Base-by-base conservation (phyloP, 441 rosid species). In the Populus hybrid region DNA sequence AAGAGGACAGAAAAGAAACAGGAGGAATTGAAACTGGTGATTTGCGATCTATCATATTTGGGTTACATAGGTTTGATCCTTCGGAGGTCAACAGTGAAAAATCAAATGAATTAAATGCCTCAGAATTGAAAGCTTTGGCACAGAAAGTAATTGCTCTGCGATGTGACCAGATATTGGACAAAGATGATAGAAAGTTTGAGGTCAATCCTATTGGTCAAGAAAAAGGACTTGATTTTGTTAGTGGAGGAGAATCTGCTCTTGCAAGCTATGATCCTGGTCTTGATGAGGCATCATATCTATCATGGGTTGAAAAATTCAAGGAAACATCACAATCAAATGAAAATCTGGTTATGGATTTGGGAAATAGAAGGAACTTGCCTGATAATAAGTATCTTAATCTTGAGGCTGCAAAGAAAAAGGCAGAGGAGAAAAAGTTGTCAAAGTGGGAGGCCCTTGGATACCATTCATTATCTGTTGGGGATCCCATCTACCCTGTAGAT, bases 381-480 rank as follows among this genome's bases (percentile, higher is more conserved):
- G 87, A 88, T 78, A 89, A 89, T 36, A 91, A 82, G 83, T 78
- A 78, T 75, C 63, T 76, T 75, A 89, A 85, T 80, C 83, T 83
- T 65, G 93, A 93, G 82, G 90, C 86, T 73, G 92, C 94, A 42
- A 91, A 82, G 84, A 90, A 86, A 85, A 91, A 90, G 78, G 91
- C 89, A 64, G 90, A 90, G 73, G 97, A 88, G 84, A 92, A 89
- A 85, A 95, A 91, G 87, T 79, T 85, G 78, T 83, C 83, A 6
- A 90, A 81, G 82, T 93, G 97, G 97, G 93, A 92, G 84, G 88
- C 91, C 78, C 86, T 83, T 35, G 97, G 97, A 81, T 95, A 95
- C 83, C 85, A 38, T 64, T 90, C 98, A 64, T 80, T 90, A 84
- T 89, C 92, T 68, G 87, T 93, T 77, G 82, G 88, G 83, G 93